Conservation (phyloP, 2,329 filamentous ascomycete genomes). For the Cryphonectria naterciae region DNA sequence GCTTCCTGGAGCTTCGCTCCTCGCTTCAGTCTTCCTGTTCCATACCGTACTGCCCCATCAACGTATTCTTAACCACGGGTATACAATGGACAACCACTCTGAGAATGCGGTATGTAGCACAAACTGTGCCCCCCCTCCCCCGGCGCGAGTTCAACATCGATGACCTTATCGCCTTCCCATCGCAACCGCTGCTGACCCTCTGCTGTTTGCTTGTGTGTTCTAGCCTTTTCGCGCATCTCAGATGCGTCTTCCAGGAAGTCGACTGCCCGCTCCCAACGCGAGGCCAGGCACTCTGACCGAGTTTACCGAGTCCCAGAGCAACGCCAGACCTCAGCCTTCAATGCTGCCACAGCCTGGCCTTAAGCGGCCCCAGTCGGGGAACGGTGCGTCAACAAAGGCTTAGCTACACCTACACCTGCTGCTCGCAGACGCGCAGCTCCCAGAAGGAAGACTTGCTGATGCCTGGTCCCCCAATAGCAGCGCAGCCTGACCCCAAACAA, state of each 20-base stretch:
- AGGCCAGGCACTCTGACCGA: constrained; percentile 49
- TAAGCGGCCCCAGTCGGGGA: constrained; percentile 50
- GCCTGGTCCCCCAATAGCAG: constrained; percentile 43
- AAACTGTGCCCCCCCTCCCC: background rate
- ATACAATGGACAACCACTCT: constrained; percentile 40
- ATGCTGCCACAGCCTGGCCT: constrained; percentile 46
- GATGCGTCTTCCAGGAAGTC: constrained; percentile 31
- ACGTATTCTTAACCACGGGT: constrained; percentile 33
- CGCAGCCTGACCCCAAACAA: constrained; percentile 59
- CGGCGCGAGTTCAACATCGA: background rate
- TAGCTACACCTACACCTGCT: background rate
- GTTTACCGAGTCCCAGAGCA: constrained; percentile 64
- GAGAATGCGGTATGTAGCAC: constrained; percentile 41
- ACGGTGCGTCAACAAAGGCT: constrained; percentile 34
- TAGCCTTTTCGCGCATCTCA: constrained; percentile 34
- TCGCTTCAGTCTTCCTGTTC: constrained; percentile 29
- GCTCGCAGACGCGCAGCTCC: background rate
- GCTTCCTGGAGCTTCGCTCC: constrained; percentile 30
- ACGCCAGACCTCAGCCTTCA: constrained; percentile 53
- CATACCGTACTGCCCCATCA: constrained; percentile 28
- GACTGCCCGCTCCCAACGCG: constrained; percentile 31
- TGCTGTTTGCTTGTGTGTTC: background rate
- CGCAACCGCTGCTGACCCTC: background rate
- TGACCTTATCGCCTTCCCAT: constrained; percentile 4
- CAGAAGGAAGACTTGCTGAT: constrained; percentile 20